A percentile compares a stretch with the other conserved stretches of the same genome.
These are phyloP conservation scores for Acacia pycnantha DNA, from an alignment of 331 rosid species.

Conservation along the genomic window DNA sequence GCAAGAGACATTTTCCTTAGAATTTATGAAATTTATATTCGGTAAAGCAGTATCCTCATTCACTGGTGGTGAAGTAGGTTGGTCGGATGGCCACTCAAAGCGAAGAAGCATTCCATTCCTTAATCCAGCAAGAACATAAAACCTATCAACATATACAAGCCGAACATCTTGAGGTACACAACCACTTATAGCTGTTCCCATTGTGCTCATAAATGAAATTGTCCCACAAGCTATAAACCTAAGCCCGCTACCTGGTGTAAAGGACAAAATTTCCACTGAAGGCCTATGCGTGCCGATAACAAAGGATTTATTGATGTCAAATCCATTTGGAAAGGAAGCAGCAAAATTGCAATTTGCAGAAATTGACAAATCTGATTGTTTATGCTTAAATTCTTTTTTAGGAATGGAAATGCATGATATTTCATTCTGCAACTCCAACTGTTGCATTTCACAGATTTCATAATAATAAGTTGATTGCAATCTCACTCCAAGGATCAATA, in stretches of 20 bases:
- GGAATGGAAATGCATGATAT: conserved; percentile 93
- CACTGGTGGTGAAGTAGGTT: conserved; percentile 41
- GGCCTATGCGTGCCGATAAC: conserved; percentile 92
- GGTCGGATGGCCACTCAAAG: conserved; percentile 79
- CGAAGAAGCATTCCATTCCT: conserved; percentile 97
- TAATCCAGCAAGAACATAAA: conserved; percentile 83
- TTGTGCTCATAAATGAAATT: conserved; percentile 63
- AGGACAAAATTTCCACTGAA: conserved; percentile 73
- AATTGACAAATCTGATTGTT: conserved; percentile 36
- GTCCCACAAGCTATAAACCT: conserved; percentile 67
- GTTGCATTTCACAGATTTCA: conserved; percentile 85
- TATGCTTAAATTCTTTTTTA: conserved; percentile 43
- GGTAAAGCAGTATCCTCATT: conserved; percentile 45
- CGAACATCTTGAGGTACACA: conserved; percentile 94
- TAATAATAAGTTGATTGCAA: conserved; percentile 48
- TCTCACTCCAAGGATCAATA: conserved; percentile 81
- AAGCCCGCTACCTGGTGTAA: conserved; percentile 52
- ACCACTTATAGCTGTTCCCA: conserved; percentile 78
- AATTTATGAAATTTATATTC: conserved; percentile 46
- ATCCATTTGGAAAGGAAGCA: conserved; percentile 50
- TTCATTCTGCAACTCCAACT: conserved; percentile 72
- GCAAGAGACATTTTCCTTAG: conserved; percentile 35
- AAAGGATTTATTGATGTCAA: conserved; percentile 57
- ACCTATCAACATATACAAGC: conserved; percentile 77
- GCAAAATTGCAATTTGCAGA: conserved; percentile 36